These are phyloP conservation scores for Maudiozyma serrabonitensis DNA, from an alignment of 805 yeast species.

Conservation along the genomic window DNA sequence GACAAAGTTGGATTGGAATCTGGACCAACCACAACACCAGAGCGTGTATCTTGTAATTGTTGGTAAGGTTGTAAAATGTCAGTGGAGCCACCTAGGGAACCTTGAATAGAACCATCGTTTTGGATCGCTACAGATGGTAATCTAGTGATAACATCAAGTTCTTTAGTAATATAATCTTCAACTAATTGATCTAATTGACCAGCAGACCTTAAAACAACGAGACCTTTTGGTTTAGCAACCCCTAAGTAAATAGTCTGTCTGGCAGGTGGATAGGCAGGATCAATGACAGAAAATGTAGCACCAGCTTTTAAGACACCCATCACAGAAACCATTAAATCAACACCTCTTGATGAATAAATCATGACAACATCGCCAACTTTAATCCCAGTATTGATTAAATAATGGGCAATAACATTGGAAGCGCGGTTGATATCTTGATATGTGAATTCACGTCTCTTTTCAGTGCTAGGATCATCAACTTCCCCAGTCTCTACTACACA, in stretches of 20 bases:
- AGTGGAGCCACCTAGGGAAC: conserved; percentile 27
- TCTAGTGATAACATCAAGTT: conserved; percentile 60
- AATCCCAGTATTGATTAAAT: conserved; percentile 71
- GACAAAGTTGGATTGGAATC: conserved; percentile 95
- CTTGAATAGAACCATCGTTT: conserved; percentile 68
- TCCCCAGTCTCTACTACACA: conserved; percentile 83
- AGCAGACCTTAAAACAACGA: conserved; percentile 84
- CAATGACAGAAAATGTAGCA: conserved; percentile 96
- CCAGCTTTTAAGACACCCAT: conserved; percentile 98
- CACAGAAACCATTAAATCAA: conserved; percentile 91
- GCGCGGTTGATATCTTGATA: conserved; percentile 87
- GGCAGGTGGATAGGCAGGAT: conserved; percentile 98
- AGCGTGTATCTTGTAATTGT: conserved; percentile 42
- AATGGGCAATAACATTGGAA: conserved; percentile 87
- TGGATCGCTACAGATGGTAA: conserved; percentile 70
- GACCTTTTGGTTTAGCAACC: conserved; percentile 88
- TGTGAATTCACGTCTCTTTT: conserved; percentile 58
- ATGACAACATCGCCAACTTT: conserved; percentile 89
- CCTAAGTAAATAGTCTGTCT: conserved; percentile 88
- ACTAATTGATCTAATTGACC: conserved; percentile 74
- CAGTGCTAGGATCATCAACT: conserved; percentile 39
- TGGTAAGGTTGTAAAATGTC: conserved; percentile 46
- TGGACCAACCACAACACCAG: conserved; percentile 93
- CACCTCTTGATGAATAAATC: conserved; percentile 97
- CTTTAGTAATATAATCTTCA: conserved; percentile 62